phyloP scores from a whole-genome alignment of 2,329 filamentous ascomycete species.

The Paramyrothecium sp. region DNA sequence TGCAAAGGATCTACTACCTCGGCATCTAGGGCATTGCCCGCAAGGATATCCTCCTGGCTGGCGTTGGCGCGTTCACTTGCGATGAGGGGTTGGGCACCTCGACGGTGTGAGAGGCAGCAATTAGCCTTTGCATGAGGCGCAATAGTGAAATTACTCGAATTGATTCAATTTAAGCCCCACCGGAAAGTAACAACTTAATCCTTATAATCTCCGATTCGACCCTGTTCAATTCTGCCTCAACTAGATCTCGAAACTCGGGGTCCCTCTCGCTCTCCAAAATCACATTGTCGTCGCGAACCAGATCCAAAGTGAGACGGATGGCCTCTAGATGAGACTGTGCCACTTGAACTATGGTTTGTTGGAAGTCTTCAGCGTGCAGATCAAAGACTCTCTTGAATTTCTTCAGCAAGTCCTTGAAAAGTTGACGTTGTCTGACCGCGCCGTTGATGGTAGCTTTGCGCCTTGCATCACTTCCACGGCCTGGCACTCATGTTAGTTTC shows the following conservation, averaged over 20 bases:
- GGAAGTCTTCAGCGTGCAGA: constrained; percentile 13
- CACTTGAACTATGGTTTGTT: constrained; percentile 14
- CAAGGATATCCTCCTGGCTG: no score
- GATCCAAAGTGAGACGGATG: constrained; percentile 28
- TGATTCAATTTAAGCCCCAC: background rate
- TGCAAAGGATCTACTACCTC: no score
- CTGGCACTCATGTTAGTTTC: constrained; percentile 15
- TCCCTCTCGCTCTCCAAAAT: constrained; percentile 34
- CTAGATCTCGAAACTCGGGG: constrained; percentile 28
- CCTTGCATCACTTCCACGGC: constrained; percentile 27
- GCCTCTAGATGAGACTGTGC: constrained; percentile 19
- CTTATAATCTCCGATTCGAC: background rate
- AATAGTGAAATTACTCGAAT: no score
- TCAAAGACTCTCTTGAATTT: constrained; percentile 20
- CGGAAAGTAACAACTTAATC: background rate
- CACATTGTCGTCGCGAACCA: constrained; percentile 35
- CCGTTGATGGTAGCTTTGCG: constrained; percentile 31
- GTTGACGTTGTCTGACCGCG: constrained; percentile 15
- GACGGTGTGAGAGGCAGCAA: no score
- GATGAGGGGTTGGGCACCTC: no score
- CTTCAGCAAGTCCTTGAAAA: constrained; percentile 29
- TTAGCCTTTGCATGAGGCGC: no score
- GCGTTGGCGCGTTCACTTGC: no score
- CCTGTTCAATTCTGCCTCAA: constrained; percentile 15
- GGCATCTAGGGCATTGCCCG: no score